Evolutionary conservation across 2,329 filamentous ascomycete species (phyloP), one percentile per base, ranked within the genome.

Genomic region (Fonsecaea multimorphosa): DNA sequence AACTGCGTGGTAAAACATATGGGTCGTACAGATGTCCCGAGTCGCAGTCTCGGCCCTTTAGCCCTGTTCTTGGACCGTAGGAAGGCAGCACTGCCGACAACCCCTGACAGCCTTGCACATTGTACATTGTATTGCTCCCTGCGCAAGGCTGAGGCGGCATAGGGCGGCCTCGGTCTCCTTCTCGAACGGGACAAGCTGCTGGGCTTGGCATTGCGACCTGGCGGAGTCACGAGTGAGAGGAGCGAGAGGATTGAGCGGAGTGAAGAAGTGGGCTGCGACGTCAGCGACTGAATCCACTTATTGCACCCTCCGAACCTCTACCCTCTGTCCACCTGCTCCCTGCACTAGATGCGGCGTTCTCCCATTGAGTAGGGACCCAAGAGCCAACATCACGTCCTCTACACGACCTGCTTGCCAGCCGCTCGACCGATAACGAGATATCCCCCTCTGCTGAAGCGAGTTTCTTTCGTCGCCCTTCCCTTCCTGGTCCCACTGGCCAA

Each of bases 251-350:
- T n/a, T 19, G 40, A 46, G 3, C 5, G 3, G 16, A 6, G 36
- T 6, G 36, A 14, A 14, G 49, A 27, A 34, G 46, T 40, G 46
- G 58, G 56, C 32, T 57, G 63, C 63, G 57, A 65, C 63, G 63
- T 65, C 63, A 65, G 63, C 38, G 57, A 60, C 14, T 24, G 34
- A 31, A 27, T 29, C 36, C 51, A 49, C 51, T 36, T 49, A 8
- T 27, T 14, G 27, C 5, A 32, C 52, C 52, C 52, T 54, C 52
- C 24, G 52, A n/a, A n/a, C n/a, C n/a, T n/a, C n/a, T 14, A 32
- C 52, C 52, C 52, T 54, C 52, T 34, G 52, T 49, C 27, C 54
- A 57, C n/a, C 54, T 57, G 56, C 27, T 29, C n/a, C 22, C 22
- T 6, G 8, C 14, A 22, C 24, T 32, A 58, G 27, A 54, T 31